Percentiles rank a stretch among this genome's conserved stretches.
These are phyloP conservation scores for Prillingera fragicola DNA, from an alignment of 1,284 basidiomycete genomes.

Conservation along the genomic window DNA sequence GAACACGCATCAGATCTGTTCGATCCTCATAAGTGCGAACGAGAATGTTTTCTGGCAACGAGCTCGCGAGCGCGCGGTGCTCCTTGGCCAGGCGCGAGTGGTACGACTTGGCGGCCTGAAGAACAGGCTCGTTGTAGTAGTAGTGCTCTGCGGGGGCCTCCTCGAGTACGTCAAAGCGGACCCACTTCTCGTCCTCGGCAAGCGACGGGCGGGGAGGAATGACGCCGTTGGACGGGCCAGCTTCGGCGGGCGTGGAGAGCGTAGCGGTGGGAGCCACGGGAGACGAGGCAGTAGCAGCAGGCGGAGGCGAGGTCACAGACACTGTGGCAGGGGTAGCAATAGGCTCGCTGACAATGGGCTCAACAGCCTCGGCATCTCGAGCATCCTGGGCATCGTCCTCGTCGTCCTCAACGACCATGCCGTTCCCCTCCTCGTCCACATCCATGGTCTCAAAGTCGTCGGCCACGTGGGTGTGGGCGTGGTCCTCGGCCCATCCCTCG, in stretches of 20 bases:
- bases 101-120: slow-evolving; percentile 63
- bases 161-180: slow-evolving; percentile 68
- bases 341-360: not conserved
- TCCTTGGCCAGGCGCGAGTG: slow-evolving; percentile 70
- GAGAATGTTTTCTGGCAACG: slow-evolving; percentile 61
- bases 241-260: slow-evolving; percentile 1
- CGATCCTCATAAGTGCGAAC: slow-evolving; percentile 62
- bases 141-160: slow-evolving; percentile 73
- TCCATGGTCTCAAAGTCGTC: slow-evolving; percentile 2
- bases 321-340: not conserved
- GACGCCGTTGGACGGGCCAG: slow-evolving; percentile 5
- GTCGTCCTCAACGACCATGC: slow-evolving; percentile 8
- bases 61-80: slow-evolving; percentile 70
- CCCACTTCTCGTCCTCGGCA: slow-evolving; percentile 52
- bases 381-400: slow-evolving; percentile 22
- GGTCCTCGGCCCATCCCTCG: not conserved
- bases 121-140: slow-evolving; percentile 55
- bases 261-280: not conserved
- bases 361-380: slow-evolving; percentile 14
- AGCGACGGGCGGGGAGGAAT: slow-evolving; percentile 3
- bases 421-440: slow-evolving; percentile 2
- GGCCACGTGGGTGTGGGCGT: not conserved
- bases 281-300: not conserved
- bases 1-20: slow-evolving; percentile 72
- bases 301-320: not conserved